Conservation (phyloP, 129 eudicot species). For the Scalesia atractyloides region DNA sequence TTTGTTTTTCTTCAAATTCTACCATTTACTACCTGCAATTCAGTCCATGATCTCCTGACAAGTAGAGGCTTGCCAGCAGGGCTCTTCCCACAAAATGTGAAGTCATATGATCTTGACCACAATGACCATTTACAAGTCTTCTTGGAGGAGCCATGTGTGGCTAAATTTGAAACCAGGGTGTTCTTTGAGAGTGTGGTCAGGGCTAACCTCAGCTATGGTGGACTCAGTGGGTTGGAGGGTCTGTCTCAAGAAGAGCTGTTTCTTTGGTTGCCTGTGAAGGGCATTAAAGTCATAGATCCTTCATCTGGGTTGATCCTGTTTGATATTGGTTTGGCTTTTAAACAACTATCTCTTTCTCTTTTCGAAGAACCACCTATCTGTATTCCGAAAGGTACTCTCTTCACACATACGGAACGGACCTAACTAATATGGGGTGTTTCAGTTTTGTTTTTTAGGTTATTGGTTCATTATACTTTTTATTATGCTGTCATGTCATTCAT, state of each 20-base stretch:
- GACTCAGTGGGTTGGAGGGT: slow-evolving; percentile 68
- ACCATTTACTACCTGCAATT: slow-evolving; percentile 20
- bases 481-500: too few relatives aligned
- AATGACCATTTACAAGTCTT: slow-evolving; percentile 52
- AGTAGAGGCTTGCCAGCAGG: slow-evolving; percentile 72
- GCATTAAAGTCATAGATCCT: slow-evolving; percentile 61
- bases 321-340: slow-evolving; percentile 77
- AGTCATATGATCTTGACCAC: slow-evolving; percentile 50
- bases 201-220: slow-evolving; percentile 76
- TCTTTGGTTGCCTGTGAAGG: slow-evolving; percentile 75
- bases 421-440: too few relatives aligned
- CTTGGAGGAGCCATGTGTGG: slow-evolving; percentile 62
- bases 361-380: slow-evolving; percentile 85
- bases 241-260: slow-evolving; percentile 74
- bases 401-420: neutral
- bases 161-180: slow-evolving; percentile 68
- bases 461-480: too few relatives aligned
- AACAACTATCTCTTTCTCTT: slow-evolving; percentile 70
- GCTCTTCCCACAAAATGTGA: slow-evolving; percentile 59
- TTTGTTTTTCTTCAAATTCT: slow-evolving; percentile 6
- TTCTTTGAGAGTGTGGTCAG: slow-evolving; percentile 66
- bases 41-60: slow-evolving; percentile 65
- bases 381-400: slow-evolving; percentile 48
- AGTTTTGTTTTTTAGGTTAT: too few relatives aligned
- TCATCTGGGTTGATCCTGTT: slow-evolving; percentile 66